Base-by-base conservation (phyloP, 2,329 filamentous ascomycete species). In the Rutstroemia sp. region DNA sequence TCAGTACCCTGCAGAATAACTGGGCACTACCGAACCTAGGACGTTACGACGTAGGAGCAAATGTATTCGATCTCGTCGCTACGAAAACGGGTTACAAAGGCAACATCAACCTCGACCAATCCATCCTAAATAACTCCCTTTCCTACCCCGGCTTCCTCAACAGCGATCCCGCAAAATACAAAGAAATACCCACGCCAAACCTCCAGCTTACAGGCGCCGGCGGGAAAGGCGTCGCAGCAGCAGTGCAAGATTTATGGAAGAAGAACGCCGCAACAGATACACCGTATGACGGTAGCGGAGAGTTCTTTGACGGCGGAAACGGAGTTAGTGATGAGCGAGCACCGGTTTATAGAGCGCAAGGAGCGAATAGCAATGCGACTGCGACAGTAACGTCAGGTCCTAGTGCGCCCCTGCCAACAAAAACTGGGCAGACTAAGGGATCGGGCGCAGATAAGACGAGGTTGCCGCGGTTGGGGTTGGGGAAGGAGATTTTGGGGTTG, bases 301-400 rank as follows among this genome's bases (percentile, higher is more conserved):
- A 63, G 9, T 67, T 76, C 1, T 74, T 69, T 48, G 75, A 78
- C 61, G 75, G 73, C 0, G 71, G 65, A 8, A 56, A 67, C 49
- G 64, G 64, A n/a, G 54, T 47, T 1, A 49, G n/a, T 3, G 57
- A 69, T 48, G 64, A 61, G 34, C 69, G 70, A 47, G 55, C 67
- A 38, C 76, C 76, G 3, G 61, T 72, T 17, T 77, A 77, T 64
- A 69, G 68, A 30, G 58, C 61, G 1, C 72, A 73, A 44, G 61
- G 45, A 2, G 39, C 60, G 25, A 63, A 55, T 21, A 80, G 72
- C 1, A 77, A 68, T 1, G 96, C 76, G 0, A 91, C 90, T 68
- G 96, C 97, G 5, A 97, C 80, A 68, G 96, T 97, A 4, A 97
- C 92, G 74, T 96, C 92, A 56, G 89, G 95, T 70, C 97, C 97